Percentiles rank a stretch among this genome's conserved stretches.
phyloP scores from a whole-genome alignment of 2,329 filamentous ascomycete species.

The Aureobasidium sp. region DNA sequence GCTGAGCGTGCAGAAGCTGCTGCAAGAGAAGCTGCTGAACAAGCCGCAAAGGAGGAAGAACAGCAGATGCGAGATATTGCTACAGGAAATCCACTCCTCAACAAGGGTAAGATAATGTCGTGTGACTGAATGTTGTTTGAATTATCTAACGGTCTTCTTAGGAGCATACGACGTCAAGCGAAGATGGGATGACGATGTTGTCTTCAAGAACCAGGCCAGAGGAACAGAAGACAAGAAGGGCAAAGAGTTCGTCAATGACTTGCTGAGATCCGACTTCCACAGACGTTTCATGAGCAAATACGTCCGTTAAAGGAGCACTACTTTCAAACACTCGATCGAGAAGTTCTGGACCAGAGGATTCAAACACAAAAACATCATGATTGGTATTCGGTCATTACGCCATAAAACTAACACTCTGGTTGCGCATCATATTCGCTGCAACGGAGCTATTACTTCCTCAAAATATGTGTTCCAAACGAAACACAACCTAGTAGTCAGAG shows the following conservation, averaged over 20 bases:
- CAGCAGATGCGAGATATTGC: slow-evolving; percentile 83
- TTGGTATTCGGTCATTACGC: slow-evolving; percentile 5
- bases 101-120: slow-evolving; percentile 49
- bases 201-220: slow-evolving; percentile 97
- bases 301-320: slow-evolving; percentile 25
- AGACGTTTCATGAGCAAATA: slow-evolving; percentile 77
- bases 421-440: neutral
- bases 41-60: slow-evolving; percentile 73
- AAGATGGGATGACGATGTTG: slow-evolving; percentile 95
- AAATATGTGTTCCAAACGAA: neutral
- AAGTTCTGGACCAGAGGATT: neutral
- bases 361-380: neutral
- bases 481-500: neutral
- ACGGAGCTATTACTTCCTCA: neutral
- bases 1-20: slow-evolving; percentile 74
- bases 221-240: slow-evolving; percentile 75
- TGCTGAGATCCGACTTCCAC: slow-evolving; percentile 93
- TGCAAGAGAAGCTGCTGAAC: slow-evolving; percentile 74
- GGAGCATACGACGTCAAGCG: slow-evolving; percentile 72
- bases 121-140: neutral
- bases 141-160: neutral
- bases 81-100: slow-evolving; percentile 89
- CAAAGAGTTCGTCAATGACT: slow-evolving; percentile 95
- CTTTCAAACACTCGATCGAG: neutral
- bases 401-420: neutral